phyloP scores from a whole-genome alignment of 2,329 filamentous ascomycete species.

The Westerdykella sp. region DNA sequence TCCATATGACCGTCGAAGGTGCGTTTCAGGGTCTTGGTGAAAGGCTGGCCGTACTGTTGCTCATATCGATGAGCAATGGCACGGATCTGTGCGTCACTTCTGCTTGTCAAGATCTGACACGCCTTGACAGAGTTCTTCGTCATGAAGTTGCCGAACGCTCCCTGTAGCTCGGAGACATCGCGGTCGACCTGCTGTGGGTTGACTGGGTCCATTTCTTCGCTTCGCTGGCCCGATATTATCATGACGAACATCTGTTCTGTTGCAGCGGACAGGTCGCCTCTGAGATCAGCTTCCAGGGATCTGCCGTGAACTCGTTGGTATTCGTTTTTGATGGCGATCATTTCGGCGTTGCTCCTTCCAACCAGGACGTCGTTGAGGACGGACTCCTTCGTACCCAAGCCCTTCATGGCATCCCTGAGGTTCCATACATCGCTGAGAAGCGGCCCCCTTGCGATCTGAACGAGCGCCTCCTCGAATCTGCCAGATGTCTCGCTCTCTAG shows the following conservation, averaged over 20 bases:
- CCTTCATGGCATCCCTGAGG: constrained; percentile 66
- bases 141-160: constrained; percentile 56
- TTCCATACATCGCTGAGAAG: constrained; percentile 68
- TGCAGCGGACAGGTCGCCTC: constrained; percentile 74
- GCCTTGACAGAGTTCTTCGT: constrained; percentile 71
- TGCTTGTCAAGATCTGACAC: constrained; percentile 68
- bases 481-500: constrained; percentile 68
- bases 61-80: constrained; percentile 73
- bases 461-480: constrained; percentile 67
- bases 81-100: constrained; percentile 76
- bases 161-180: constrained; percentile 71
- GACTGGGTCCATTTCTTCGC: constrained; percentile 71
- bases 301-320: constrained; percentile 64
- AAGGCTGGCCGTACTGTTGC: constrained; percentile 57
- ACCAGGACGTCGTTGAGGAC: constrained; percentile 83
- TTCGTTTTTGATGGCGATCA: constrained; percentile 74
- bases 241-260: constrained; percentile 81
- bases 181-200: constrained; percentile 66
- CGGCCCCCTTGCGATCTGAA: constrained; percentile 72
- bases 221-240: constrained; percentile 65
- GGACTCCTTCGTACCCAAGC: constrained; percentile 77
- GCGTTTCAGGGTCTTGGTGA: constrained; percentile 62
- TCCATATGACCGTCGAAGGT: constrained; percentile 93
- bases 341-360: constrained; percentile 76
- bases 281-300: constrained; percentile 65